phyloP scores from a whole-genome alignment of 768 basidiomycete species.

The Boletus coccyginus region DNA sequence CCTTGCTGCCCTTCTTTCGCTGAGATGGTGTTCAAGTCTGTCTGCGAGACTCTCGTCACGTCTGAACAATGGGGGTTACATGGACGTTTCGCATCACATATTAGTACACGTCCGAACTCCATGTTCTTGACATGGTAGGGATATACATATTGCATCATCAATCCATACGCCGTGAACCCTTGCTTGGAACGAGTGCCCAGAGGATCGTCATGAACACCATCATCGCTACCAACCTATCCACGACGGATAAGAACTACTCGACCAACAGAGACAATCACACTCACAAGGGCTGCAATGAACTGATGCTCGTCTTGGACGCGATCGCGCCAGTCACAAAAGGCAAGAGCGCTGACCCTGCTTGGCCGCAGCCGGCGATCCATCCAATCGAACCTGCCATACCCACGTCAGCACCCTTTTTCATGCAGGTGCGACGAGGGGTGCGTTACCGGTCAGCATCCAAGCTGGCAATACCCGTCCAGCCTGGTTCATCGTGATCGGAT shows the following conservation, averaged over 20 bases:
- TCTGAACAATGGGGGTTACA: no score
- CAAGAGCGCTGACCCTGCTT: conserved; percentile 67
- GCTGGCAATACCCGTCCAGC: conserved; percentile 64
- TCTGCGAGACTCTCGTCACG: no score
- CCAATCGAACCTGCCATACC: conserved; percentile 49
- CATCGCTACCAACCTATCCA: conserved; percentile 35
- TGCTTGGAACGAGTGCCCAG: conserved; percentile 42
- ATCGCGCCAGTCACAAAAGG: conserved; percentile 75
- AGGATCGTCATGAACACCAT: conserved; percentile 40
- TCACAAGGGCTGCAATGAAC: conserved; percentile 36
- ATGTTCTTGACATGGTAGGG: no score
- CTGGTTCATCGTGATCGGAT: conserved; percentile 65
- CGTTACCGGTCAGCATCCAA: conserved; percentile 55
- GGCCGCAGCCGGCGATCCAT: conserved; percentile 68
- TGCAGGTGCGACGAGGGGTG: not conserved
- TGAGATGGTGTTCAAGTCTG: no score
- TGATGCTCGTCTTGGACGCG: conserved; percentile 55
- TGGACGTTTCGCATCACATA: no score
- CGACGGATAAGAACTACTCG: not conserved
- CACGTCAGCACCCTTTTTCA: not conserved
- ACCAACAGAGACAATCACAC: not conserved
- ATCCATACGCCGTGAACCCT: conserved; percentile 20
- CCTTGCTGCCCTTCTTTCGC: no score
- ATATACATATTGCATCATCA: not conserved
- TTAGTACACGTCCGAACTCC: not conserved